phyloP scores from a whole-genome alignment of 768 basidiomycete genomes.

The Udeniomyces megalosporus region DNA sequence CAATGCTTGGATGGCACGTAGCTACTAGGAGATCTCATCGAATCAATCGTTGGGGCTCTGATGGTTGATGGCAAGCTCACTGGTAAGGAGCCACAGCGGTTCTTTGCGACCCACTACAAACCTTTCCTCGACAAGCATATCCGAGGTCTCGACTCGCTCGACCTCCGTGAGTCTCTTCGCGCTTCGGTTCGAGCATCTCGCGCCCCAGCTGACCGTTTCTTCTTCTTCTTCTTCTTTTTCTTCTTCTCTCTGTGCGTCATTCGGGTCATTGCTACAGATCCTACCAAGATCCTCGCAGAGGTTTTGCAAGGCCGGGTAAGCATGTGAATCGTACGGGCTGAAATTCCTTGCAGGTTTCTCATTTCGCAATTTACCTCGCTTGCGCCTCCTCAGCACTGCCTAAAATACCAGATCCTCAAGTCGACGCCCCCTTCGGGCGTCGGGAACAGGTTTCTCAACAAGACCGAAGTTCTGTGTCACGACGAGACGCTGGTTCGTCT shows the following conservation, averaged over 20 bases:
- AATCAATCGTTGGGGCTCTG: constrained; percentile 61
- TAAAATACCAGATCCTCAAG: no score
- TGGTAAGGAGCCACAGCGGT: constrained; percentile 38
- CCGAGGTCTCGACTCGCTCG: background rate
- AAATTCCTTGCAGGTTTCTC: no score
- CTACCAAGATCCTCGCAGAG: constrained; percentile 58
- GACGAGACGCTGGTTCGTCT: no score
- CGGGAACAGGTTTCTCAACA: no score
- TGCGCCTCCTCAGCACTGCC: background rate
- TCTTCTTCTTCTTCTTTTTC: background rate
- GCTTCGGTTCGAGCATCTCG: background rate
- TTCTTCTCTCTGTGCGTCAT: background rate
- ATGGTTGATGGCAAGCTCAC: constrained; percentile 61
- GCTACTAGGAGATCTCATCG: constrained; percentile 55
- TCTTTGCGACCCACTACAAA: constrained; percentile 52
- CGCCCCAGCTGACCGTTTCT: no score
- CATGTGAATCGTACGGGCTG: no score
- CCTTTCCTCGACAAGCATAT: constrained; percentile 68
- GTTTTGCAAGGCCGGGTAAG: constrained; percentile 46
- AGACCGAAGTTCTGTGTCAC: no score
- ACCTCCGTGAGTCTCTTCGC: background rate
- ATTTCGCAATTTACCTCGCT: no score
- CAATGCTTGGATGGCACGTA: background rate
- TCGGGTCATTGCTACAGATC: constrained; percentile 39
- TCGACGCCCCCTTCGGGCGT: no score